Evolutionary conservation across 1,284 basidiomycete genomes (phyloP).

Genomic region (Malassezia yamatoensis): DNA sequence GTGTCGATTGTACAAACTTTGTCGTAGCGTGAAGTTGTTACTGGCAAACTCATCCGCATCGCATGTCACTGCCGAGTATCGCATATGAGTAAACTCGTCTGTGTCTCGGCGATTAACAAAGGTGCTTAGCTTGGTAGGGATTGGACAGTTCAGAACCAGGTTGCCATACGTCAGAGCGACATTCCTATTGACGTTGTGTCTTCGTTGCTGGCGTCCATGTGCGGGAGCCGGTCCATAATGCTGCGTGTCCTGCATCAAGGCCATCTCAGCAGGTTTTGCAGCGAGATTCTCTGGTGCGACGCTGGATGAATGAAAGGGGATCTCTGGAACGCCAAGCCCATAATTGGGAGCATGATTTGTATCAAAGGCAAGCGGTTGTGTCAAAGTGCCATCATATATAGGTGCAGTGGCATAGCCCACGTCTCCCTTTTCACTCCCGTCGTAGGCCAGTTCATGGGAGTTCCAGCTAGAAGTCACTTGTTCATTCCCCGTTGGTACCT

Average conservation of each 20-base stretch:
- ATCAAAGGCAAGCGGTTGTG: not conserved
- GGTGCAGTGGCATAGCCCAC: not conserved
- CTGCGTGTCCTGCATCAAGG: slow-evolving; percentile 19
- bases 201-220: slow-evolving; percentile 36
- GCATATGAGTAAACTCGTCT: slow-evolving; percentile 47
- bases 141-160: slow-evolving; percentile 43
- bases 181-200: slow-evolving; percentile 49
- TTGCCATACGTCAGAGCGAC: slow-evolving; percentile 47
- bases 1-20: slow-evolving; percentile 40
- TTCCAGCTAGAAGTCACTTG: slow-evolving; percentile 1
- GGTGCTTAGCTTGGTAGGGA: slow-evolving; percentile 33
- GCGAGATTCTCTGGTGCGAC: slow-evolving; percentile 1
- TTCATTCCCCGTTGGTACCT: not conserved
- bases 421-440: not conserved
- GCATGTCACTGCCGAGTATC: slow-evolving; percentile 31
- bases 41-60: slow-evolving; percentile 24
- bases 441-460: not conserved
- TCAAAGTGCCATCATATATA: not conserved
- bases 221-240: slow-evolving; percentile 44
- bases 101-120: slow-evolving; percentile 69
- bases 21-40: slow-evolving; percentile 40
- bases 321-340: not conserved
- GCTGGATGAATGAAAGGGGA: not conserved
- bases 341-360: not conserved
- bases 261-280: not conserved